These are phyloP conservation scores for Cladosporium sp. DNA, from an alignment of 2,329 filamentous ascomycete genomes.

Conservation along the genomic window DNA sequence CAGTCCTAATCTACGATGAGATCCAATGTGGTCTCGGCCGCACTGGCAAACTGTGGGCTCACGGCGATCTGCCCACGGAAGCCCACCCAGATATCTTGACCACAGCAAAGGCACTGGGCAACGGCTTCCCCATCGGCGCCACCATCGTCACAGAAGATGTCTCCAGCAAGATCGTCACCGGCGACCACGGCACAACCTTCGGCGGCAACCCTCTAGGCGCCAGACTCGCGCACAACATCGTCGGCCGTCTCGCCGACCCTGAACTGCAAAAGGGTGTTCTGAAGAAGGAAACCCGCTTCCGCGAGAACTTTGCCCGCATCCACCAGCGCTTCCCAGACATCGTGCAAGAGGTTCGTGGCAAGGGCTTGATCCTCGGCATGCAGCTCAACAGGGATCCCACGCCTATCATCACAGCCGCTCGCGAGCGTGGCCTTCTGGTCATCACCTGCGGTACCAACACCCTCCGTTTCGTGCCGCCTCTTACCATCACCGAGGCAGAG, in stretches of 20 bases:
- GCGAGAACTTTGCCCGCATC: slow-evolving; percentile 58
- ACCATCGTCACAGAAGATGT: slow-evolving; percentile 68
- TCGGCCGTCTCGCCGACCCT: slow-evolving; percentile 71
- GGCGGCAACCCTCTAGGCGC: slow-evolving; percentile 88
- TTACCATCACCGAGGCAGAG: slow-evolving; percentile 78
- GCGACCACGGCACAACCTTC: slow-evolving; percentile 93
- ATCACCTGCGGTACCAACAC: slow-evolving; percentile 95
- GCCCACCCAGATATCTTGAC: slow-evolving; percentile 94
- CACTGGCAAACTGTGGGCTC: slow-evolving; percentile 89
- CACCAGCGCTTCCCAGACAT: slow-evolving; percentile 66
- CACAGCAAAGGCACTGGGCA: slow-evolving; percentile 92
- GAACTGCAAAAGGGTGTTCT: slow-evolving; percentile 69
- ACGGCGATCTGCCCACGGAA: slow-evolving; percentile 69
- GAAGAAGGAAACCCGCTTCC: slow-evolving; percentile 64
- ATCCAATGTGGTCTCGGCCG: slow-evolving; percentile 92
- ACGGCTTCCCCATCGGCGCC: slow-evolving; percentile 93
- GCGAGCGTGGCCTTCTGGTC: slow-evolving; percentile 82
- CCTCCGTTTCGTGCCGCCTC: slow-evolving; percentile 83
- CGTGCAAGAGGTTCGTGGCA: slow-evolving; percentile 76
- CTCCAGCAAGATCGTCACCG: slow-evolving; percentile 66
- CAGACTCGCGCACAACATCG: slow-evolving; percentile 81
- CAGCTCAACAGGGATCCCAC: slow-evolving; percentile 75
- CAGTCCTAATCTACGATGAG: slow-evolving; percentile 91
- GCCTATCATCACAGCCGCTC: slow-evolving; percentile 76
- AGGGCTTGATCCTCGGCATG: slow-evolving; percentile 81